Conservation (phyloP, 495 filamentous ascomycete species). For the Pseudomonodictys pantanalensis region DNA sequence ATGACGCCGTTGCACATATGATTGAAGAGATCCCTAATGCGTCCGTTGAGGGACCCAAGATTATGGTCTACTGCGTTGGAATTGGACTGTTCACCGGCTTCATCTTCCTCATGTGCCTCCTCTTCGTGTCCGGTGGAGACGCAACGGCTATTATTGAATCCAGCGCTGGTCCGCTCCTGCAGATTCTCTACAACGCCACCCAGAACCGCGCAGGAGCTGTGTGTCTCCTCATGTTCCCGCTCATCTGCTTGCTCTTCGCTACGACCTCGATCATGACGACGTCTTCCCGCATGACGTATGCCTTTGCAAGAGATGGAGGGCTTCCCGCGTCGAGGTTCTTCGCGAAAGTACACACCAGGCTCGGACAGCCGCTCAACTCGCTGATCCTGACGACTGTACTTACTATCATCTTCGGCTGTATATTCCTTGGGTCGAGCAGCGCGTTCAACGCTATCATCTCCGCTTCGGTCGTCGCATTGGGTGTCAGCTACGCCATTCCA, state of each 20-base stretch:
- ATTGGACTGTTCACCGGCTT: slow-evolving; percentile 69
- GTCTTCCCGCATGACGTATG: slow-evolving; percentile 71
- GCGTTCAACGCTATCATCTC: slow-evolving; percentile 68
- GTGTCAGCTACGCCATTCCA: slow-evolving; percentile 71
- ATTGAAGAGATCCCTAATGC: slow-evolving; percentile 70
- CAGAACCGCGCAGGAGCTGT: slow-evolving; percentile 61
- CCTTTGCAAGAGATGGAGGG: slow-evolving; percentile 70
- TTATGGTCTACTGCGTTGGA: slow-evolving; percentile 68
- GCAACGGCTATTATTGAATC: slow-evolving; percentile 60
- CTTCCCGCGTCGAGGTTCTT: slow-evolving; percentile 65
- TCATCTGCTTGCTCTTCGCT: slow-evolving; percentile 70
- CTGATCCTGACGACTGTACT: slow-evolving; percentile 62
- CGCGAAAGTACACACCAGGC: slow-evolving; percentile 58
- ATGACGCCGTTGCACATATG: slow-evolving; percentile 55
- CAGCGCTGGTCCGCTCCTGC: slow-evolving; percentile 61
- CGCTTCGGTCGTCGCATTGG: slow-evolving; percentile 66
- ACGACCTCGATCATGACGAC: slow-evolving; percentile 73
- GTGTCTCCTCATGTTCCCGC: slow-evolving; percentile 70
- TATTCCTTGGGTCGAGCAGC: slow-evolving; percentile 72
- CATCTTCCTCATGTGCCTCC: slow-evolving; percentile 62
- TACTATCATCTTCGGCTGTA: slow-evolving; percentile 66
- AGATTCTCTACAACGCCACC: slow-evolving; percentile 70
- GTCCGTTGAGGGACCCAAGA: slow-evolving; percentile 61
- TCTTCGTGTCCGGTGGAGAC: slow-evolving; percentile 59
- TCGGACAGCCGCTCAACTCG: slow-evolving; percentile 68